Evolutionary conservation across 331 rosid genomes (phyloP).

Genomic region (Arachis monticola): DNA sequence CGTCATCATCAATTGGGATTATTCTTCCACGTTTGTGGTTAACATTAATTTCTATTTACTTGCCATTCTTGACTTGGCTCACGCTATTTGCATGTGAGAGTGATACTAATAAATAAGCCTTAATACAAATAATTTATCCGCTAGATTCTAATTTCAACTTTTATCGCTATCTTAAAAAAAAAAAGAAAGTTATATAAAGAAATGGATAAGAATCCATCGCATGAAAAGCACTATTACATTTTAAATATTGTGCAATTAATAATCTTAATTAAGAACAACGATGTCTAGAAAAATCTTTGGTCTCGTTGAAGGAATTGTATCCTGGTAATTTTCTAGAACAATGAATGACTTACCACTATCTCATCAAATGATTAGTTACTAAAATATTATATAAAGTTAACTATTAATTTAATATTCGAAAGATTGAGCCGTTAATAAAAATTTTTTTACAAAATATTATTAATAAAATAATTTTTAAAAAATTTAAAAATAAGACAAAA

Average conservation of each 20-base stretch:
- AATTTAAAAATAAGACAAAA: no score
- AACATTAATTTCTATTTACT: slow-evolving; percentile 5
- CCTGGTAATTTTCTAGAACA: background rate
- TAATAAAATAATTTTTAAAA: no score
- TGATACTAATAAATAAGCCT: no score
- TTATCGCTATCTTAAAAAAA: no score
- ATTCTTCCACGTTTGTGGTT: slow-evolving; percentile 4
- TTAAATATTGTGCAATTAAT: background rate
- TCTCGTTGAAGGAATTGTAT: background rate
- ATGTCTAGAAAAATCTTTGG: background rate
- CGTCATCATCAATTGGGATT: slow-evolving; percentile 13
- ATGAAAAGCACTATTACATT: background rate
- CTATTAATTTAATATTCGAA: no score
- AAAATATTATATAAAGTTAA: background rate
- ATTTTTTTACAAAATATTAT: no score
- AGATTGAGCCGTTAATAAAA: no score
- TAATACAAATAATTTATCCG: no score
- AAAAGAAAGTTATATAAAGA: no score
- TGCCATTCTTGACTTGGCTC: slow-evolving; percentile 42
- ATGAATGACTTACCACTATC: background rate
- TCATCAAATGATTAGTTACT: background rate
- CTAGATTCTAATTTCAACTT: no score
- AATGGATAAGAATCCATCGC: no score
- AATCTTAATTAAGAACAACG: background rate
- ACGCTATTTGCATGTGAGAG: background rate